Evolutionary conservation across 148 eudicot genomes (phyloP), one percentile per base, ranked within the genome.

Genomic region (Euryodendron excelsum): DNA sequence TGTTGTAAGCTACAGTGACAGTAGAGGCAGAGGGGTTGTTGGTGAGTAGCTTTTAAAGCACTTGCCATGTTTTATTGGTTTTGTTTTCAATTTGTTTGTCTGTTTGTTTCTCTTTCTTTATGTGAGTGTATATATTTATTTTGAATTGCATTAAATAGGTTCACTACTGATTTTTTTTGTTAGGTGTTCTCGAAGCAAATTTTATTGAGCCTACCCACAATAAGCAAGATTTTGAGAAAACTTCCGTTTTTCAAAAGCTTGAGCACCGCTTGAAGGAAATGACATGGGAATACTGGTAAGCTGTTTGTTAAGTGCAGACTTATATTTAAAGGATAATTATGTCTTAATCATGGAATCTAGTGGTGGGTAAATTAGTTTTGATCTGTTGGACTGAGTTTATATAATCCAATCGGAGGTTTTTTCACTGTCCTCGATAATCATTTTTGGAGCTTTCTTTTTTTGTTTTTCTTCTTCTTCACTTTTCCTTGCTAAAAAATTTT

Each of bases 11-110:
- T 88, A 72, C 81, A 45, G 63, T 10, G 79, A 80, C 71, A 88
- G 85, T 66, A 91, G 98, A 90, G 96, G 97, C 83, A 90, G 94
- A 86, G 99, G 99, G 11, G 99, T 96, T 80, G 96, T 96, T 21
- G 98, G 99, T 93, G 83, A 88, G 88, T 74, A 78, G 21, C 66
- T 70, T 56, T 13, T 74, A 30, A 41, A 74, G 25, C 66, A 65
- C 45, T 60, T 55, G 17, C 25, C 12, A 9, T 70, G 30, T 27
- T 67, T 28, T 37, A 11, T 27, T 34, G 30, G 39, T 59, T 56
- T 56, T 6, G 9, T 39, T 41, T 37, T 56, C 1, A 39, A 21
- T 34, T 34, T n/a, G 31, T 39, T 71, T 15, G 25, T 47, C 27
- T 5, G n/a, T 34, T 9, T 30, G 5, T 37, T 17, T 34, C 60